Evolutionary conservation across 176 grass and related monocot genomes (phyloP).

Genomic region (Chloris gayana): DNA sequence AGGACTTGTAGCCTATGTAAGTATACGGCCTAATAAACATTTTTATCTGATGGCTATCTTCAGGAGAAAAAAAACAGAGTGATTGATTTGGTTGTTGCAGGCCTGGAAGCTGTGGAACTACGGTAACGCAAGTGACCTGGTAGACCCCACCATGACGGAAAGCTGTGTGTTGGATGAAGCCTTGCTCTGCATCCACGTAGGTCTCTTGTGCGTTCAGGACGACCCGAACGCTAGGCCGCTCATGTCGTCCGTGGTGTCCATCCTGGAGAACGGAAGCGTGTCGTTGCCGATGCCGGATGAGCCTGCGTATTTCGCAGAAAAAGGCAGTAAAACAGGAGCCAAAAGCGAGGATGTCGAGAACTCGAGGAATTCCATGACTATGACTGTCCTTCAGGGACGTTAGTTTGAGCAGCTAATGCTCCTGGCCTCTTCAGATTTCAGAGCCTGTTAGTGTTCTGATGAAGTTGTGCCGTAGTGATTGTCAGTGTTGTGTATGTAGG

Average conservation of each 20-base stretch:
- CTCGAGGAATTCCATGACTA: constrained; percentile 41
- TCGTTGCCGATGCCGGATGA: constrained; percentile 38
- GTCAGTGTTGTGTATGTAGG: neutral
- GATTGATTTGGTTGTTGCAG: constrained; percentile 14
- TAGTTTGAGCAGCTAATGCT: neutral
- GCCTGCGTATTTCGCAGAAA: constrained; percentile 34
- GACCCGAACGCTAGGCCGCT: constrained; percentile 48
- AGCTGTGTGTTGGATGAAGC: constrained; percentile 38
- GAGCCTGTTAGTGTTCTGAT: neutral
- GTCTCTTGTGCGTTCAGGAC: constrained; percentile 69
- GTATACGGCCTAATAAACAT: neutral
- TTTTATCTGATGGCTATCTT: neutral
- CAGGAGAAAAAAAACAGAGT: neutral
- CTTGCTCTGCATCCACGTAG: constrained; percentile 60
- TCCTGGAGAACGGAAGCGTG: constrained; percentile 51
- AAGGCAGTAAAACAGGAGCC: neutral
- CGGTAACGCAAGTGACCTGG: constrained; percentile 36
- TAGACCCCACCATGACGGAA: constrained; percentile 46
- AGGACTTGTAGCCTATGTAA: constrained; percentile 61
- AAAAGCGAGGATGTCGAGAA: neutral
- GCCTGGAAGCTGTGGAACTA: constrained; percentile 68
- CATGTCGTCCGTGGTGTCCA: constrained; percentile 54
- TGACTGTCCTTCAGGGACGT: constrained; percentile 43
- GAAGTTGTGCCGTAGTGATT: neutral
- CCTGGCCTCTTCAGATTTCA: neutral